Conservation (phyloP, 768 basidiomycete genomes). For the Leccinellum rugosiceps region DNA sequence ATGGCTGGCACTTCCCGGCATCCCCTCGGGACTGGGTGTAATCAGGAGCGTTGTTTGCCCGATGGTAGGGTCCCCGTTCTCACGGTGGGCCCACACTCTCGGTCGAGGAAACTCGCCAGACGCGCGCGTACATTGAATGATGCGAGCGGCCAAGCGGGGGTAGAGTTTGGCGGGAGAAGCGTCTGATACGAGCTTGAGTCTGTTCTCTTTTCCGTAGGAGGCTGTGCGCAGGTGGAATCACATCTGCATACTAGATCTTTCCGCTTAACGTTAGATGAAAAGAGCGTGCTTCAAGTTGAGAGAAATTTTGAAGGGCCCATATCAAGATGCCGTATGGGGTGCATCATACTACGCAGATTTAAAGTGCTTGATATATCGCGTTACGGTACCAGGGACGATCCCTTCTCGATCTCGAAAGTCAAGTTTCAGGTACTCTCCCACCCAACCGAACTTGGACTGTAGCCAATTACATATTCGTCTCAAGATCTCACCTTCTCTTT, state of each 20-base stretch:
- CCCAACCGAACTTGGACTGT: conserved; percentile 25
- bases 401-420: conserved; percentile 35
- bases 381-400: conserved; percentile 39
- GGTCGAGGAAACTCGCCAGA: neutral
- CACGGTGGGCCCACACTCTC: conserved; percentile 4
- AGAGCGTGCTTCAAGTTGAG: conserved; percentile 27
- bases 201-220: conserved; percentile 15
- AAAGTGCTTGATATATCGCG: conserved; percentile 31
- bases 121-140: neutral
- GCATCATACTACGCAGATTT: conserved; percentile 36
- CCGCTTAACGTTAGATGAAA: conserved; percentile 37
- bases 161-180: conserved; percentile 7
- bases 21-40: conserved; percentile 15
- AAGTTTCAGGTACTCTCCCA: conserved; percentile 36
- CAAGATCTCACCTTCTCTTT: conserved; percentile 21
- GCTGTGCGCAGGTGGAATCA: conserved; percentile 27
- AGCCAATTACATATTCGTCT: conserved; percentile 19
- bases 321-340: conserved; percentile 34
- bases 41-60: neutral
- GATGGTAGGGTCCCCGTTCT: conserved; percentile 8
- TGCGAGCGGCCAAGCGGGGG: conserved; percentile 9
- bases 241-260: conserved; percentile 34
- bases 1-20: conserved; percentile 17
- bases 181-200: conserved; percentile 6
- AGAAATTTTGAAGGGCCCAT: conserved; percentile 25